Conservation (phyloP, 257 asterid species). For the Forsythia viridissima region DNA sequence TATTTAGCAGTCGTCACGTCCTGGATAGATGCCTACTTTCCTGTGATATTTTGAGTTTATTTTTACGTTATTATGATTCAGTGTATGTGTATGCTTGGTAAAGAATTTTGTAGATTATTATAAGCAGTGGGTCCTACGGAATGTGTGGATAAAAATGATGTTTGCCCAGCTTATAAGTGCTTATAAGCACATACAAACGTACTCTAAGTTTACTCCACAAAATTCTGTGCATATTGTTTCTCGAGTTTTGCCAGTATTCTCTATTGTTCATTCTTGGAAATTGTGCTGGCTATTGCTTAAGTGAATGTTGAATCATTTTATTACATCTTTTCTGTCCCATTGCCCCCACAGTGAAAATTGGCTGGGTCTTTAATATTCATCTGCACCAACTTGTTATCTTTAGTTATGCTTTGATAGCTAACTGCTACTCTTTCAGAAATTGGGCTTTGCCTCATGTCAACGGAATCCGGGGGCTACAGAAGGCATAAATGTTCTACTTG, state of each 20-base stretch:
- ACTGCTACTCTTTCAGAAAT: slow-evolving; percentile 57
- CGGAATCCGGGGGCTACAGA: slow-evolving; percentile 87
- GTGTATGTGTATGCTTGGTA: no score
- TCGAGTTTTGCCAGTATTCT: neutral
- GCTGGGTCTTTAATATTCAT: slow-evolving; percentile 16
- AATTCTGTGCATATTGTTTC: neutral
- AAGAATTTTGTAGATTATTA: no score
- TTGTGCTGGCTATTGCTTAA: neutral
- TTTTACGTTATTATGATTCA: neutral
- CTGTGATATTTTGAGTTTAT: slow-evolving; percentile 15
- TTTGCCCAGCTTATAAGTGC: no score
- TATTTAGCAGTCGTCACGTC: slow-evolving; percentile 15
- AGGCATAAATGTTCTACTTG: slow-evolving; percentile 92
- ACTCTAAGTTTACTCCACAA: neutral
- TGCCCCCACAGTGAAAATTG: neutral
- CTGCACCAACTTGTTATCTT: slow-evolving; percentile 14
- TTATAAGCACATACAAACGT: no score
- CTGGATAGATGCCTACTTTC: slow-evolving; percentile 14
- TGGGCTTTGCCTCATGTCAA: slow-evolving; percentile 96
- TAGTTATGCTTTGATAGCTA: neutral
- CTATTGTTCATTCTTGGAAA: neutral
- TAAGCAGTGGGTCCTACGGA: no score
- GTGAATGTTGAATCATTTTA: neutral
- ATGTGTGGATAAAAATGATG: no score
- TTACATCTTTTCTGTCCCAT: neutral